These are phyloP conservation scores for Ceratocystis cacaofunesta DNA, from an alignment of 2,329 filamentous ascomycete species.

Conservation along the genomic window DNA sequence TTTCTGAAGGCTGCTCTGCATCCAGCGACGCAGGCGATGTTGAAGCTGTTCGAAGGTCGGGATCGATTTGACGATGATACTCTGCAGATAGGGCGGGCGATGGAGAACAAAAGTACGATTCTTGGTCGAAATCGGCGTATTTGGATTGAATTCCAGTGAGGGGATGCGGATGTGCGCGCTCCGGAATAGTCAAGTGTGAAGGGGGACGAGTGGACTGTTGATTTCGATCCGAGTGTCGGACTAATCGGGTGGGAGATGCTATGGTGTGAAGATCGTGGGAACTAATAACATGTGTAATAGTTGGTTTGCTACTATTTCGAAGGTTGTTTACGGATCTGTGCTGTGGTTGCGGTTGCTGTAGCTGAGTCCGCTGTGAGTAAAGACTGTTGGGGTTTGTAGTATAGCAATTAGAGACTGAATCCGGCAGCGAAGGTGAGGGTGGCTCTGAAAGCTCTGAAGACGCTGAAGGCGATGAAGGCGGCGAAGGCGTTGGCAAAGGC, in stretches of 20 bases:
- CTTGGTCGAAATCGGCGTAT: not conserved
- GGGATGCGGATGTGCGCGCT: not conserved
- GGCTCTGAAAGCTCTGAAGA: not conserved
- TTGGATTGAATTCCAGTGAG: not conserved
- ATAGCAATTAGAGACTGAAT: conserved; percentile 4
- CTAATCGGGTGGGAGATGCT: not conserved
- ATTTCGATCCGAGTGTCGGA: not conserved
- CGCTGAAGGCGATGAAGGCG: not conserved
- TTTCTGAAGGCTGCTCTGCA: not conserved
- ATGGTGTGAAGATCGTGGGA: not conserved
- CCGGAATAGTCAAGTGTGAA: not conserved
- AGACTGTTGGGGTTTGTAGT: not conserved
- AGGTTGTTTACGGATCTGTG: not conserved
- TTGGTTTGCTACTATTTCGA: not conserved
- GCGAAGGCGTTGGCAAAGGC: not conserved
- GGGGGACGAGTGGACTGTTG: not conserved
- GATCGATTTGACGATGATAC: not conserved
- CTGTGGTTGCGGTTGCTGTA: not conserved
- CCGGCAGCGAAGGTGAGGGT: not conserved
- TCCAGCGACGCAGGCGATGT: not conserved
- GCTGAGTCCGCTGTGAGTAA: not conserved
- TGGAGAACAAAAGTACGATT: not conserved
- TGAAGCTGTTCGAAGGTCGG: not conserved
- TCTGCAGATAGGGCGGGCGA: not conserved
- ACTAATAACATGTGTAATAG: not conserved